A percentile compares a stretch with the other conserved stretches of the same genome.
phyloP scores from a whole-genome alignment of 352 stramenopile genomes.

The Peronospora farinosa region DNA sequence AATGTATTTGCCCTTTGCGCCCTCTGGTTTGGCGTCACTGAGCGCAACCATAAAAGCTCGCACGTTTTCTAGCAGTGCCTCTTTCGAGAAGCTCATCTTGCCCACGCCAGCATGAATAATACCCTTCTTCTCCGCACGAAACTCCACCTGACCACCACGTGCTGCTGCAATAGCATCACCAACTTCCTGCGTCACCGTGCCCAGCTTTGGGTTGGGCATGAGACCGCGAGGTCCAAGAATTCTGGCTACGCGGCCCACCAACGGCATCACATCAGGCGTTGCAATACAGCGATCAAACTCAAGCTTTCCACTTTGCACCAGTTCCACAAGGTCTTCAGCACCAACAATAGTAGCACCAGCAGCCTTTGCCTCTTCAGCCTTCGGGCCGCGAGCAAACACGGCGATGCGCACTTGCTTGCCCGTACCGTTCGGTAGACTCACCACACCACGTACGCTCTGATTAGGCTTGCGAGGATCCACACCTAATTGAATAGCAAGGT shows the following conservation, averaged over 20 bases:
- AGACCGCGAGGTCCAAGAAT: conserved; percentile 93
- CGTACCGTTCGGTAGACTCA: conserved; percentile 82
- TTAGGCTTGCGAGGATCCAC: conserved; percentile 86
- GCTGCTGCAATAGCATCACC: conserved; percentile 73
- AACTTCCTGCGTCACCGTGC: conserved; percentile 92
- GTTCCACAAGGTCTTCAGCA: conserved; percentile 86
- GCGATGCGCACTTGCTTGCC: conserved; percentile 85
- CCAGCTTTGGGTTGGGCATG: conserved; percentile 98
- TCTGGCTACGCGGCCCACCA: conserved; percentile 89
- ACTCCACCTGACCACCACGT: conserved; percentile 81
- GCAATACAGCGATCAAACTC: conserved; percentile 91
- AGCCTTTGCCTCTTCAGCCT: conserved; percentile 85
- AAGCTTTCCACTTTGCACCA: conserved; percentile 84
- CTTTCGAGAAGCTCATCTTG: conserved; percentile 86
- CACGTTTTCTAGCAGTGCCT: conserved; percentile 89
- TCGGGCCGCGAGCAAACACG: conserved; percentile 86
- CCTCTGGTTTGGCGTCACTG: conserved; percentile 87
- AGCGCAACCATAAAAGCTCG: conserved; percentile 89
- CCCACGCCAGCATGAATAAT: conserved; percentile 86
- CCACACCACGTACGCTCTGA: conserved; percentile 81
- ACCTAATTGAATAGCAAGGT: conserved; percentile 78
- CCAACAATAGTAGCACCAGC: conserved; percentile 87
- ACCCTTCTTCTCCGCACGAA: conserved; percentile 87
- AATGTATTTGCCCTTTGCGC: conserved; percentile 92
- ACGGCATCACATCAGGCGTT: conserved; percentile 89